Base-by-base conservation (phyloP, 1,284 basidiomycete genomes). In the Austropuccinia psidii region DNA sequence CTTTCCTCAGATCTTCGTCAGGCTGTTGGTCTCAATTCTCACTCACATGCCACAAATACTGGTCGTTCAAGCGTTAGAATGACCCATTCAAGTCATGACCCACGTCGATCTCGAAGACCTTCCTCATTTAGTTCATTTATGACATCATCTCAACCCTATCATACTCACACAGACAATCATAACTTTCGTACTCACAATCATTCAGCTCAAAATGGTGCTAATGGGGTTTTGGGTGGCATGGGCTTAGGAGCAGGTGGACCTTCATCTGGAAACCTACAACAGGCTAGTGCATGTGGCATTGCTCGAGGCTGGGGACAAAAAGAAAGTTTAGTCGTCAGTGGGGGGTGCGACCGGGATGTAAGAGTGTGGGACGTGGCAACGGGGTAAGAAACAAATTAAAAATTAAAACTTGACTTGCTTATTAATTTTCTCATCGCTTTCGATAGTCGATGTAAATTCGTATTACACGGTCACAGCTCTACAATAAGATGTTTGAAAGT, bases 401-500 rank as follows among this genome's bases (percentile, higher is more conserved):
- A 47, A 60, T 31, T 39, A 41, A 65, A n/a, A 50, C 33, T 21
- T 50, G 33, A 29, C 27, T 54, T 4, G 21, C 24, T 17, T 24
- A 17, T 21, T 19, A 37, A 61, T 41, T 35, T 41, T 35, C 35
- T 39, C 39, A 1, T 15, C 21, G 43, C 13, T 24, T 47, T 5
- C 50, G n/a, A 52, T 77, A 91, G 90, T 8, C 85, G 86, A 76
- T 93, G 90, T 79, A 85, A 93, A 33, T 89, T 92, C 79, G 84
- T 87, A 8, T 84, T 98, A 19, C 83, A 84, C 4, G 95, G 93
- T 0, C 95, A 98, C 81, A 88, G 88, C 0, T 91, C 92, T 0
- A 98, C 94, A 0, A 90, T 98, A 73, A 87, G 95, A 35, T 97
- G 93, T 80, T 84, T 97, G 74, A 90, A 90, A 77, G 89, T 94